phyloP scores from a whole-genome alignment of 306 rosid genomes.

The Astragalus glycyphyllos region DNA sequence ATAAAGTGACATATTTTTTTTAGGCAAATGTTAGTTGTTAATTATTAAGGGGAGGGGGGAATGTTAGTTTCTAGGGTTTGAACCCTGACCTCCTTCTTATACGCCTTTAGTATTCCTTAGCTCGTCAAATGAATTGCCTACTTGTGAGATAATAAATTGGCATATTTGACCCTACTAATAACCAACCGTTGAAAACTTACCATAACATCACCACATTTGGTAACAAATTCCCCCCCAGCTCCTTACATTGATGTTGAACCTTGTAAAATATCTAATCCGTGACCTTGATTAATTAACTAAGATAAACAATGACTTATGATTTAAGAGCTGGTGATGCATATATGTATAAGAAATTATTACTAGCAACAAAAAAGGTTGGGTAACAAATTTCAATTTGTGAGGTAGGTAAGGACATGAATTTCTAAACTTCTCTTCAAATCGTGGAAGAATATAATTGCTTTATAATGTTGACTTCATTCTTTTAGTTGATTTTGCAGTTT shows the following conservation, averaged over 20 bases:
- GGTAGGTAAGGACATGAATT: conserved; percentile 43
- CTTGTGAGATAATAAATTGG: not conserved
- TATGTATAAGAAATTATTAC: conserved; percentile 10
- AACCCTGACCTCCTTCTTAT: too few relatives aligned
- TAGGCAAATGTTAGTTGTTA: too few relatives aligned
- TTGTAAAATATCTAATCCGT: conserved; percentile 16
- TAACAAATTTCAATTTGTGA: conserved; percentile 34
- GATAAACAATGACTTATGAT: not conserved
- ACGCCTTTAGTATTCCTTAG: too few relatives aligned
- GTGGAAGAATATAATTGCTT: conserved; percentile 37
- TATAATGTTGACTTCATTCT: conserved; percentile 45
- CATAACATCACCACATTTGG: not conserved
- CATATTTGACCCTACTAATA: conserved; percentile 29
- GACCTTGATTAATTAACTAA: conserved; percentile 8
- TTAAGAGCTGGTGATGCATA: not conserved
- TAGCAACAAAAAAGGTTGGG: conserved; percentile 8
- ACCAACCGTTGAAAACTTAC: conserved; percentile 36
- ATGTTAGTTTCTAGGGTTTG: too few relatives aligned
- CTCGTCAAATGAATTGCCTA: too few relatives aligned
- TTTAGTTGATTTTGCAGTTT: conserved; percentile 13
- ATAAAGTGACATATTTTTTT: too few relatives aligned
- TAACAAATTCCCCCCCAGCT: not conserved
- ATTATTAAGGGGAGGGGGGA: too few relatives aligned
- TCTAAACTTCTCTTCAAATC: conserved; percentile 37
- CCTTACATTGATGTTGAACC: conserved; percentile 35